Evolutionary conservation across 257 asterid genomes (phyloP).

Genomic region (Lantana camara): DNA sequence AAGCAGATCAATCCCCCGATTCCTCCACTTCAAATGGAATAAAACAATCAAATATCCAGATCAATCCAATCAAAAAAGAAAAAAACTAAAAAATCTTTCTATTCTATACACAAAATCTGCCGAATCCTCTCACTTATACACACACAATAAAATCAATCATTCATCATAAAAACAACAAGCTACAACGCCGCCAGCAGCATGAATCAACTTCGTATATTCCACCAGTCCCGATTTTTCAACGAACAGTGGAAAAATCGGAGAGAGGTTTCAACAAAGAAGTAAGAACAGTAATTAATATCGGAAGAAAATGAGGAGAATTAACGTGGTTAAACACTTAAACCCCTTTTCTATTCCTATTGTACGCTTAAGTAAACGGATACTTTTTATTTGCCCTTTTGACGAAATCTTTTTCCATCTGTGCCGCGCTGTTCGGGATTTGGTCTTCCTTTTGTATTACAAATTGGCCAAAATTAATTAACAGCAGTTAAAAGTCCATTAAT

Average conservation of each 20-base stretch:
- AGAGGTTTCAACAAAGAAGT: constrained; percentile 22
- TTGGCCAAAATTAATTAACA: constrained; percentile 17
- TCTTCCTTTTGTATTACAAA: constrained; percentile 39
- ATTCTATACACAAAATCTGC: constrained; percentile 32
- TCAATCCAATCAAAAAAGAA: constrained; percentile 38
- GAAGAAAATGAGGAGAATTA: constrained; percentile 3
- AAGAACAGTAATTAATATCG: constrained; percentile 4
- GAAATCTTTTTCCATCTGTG: constrained; percentile 34
- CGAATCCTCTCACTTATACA: constrained; percentile 17
- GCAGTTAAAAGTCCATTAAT: constrained; percentile 16
- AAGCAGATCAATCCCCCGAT: constrained; percentile 44
- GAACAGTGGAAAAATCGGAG: constrained; percentile 36
- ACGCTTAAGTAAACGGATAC: constrained; percentile 33
- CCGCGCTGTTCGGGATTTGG: constrained; percentile 77
- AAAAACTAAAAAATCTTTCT: constrained; percentile 21
- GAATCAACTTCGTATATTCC: constrained; percentile 27
- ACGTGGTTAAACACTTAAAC: constrained; percentile 36
- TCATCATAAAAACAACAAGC: constrained; percentile 7
- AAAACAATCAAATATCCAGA: constrained; percentile 24
- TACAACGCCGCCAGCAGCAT: constrained; percentile 54
- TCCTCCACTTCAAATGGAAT: constrained; percentile 22
- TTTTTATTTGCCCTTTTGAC: neutral
- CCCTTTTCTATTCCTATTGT: neutral
- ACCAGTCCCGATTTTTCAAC: constrained; percentile 37
- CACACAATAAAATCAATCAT: neutral